Percentiles rank a stretch among this genome's conserved stretches.
Conservation (phyloP, 2,329 filamentous ascomycete species). For the Pseudopithomyces maydicus region DNA sequence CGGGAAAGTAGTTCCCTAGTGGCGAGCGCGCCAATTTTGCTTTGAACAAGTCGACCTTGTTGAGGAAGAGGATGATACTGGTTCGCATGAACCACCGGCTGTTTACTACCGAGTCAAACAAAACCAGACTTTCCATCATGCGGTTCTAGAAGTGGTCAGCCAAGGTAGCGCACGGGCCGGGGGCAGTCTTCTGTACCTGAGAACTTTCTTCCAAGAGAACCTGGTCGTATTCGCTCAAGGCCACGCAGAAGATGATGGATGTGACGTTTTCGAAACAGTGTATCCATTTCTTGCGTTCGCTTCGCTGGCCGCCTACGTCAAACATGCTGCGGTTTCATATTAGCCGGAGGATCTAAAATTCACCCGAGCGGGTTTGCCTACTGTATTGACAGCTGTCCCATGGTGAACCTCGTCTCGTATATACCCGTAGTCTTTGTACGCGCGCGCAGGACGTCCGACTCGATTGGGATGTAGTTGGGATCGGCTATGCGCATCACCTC, state of each 20-base stretch:
- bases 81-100: constrained; percentile 99
- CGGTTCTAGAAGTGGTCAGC: constrained; percentile 71
- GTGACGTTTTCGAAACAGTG: constrained; percentile 99
- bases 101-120: constrained; percentile 98
- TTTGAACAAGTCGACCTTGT: constrained; percentile 98
- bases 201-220: constrained; percentile 95
- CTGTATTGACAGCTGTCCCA: constrained; percentile 99
- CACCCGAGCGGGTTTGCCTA: constrained; percentile 56
- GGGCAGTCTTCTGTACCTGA: constrained; percentile 66
- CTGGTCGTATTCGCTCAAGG: constrained; percentile 97
- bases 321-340: constrained; percentile 77
- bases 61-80: constrained; percentile 97
- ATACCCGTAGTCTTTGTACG: constrained; percentile 99
- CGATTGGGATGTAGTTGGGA: constrained; percentile 85
- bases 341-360: constrained; percentile 25
- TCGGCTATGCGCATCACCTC: constrained; percentile 84
- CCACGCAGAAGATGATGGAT: constrained; percentile 98
- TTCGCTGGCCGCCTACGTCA: constrained; percentile 94
- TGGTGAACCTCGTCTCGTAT: constrained; percentile 97
- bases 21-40: constrained; percentile 90
- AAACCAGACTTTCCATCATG: constrained; percentile 97
- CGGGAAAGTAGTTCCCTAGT: constrained; percentile 92
- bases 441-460: constrained; percentile 93
- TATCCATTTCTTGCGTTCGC: constrained; percentile 99
- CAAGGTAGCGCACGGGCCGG: constrained; percentile 5